Percentiles rank a stretch among this genome's conserved stretches.
These are phyloP conservation scores for Podospora pseudoanserina DNA, from an alignment of 495 filamentous ascomycete genomes.

Conservation along the genomic window DNA sequence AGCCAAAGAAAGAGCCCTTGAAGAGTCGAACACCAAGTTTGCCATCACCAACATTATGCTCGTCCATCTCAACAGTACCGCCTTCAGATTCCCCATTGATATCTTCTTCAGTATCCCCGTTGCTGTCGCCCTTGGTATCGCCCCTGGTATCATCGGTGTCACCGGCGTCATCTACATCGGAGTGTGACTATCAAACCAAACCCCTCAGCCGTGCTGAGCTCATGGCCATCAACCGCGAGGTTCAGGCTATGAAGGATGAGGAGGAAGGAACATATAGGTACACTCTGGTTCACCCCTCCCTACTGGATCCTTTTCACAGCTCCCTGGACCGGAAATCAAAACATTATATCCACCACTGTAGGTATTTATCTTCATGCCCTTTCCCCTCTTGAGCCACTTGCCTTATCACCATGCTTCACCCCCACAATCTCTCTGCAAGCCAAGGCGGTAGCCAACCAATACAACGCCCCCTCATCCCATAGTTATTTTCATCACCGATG, in stretches of 20 bases:
- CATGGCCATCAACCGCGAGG: conserved; percentile 4
- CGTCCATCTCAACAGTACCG: neutral
- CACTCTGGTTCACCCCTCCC: conserved; percentile 6
- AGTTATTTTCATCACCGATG: neutral
- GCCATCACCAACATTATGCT: neutral
- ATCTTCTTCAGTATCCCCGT: too few relatives aligned
- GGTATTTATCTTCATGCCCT: conserved; percentile 10
- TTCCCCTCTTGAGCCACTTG: neutral
- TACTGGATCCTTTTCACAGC: conserved; percentile 40
- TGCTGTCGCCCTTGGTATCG: too few relatives aligned
- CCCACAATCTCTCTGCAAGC: neutral
- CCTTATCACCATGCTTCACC: neutral
- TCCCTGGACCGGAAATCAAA: conserved; percentile 36
- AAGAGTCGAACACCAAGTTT: neutral
- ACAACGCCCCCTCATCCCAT: too few relatives aligned
- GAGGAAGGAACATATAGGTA: neutral
- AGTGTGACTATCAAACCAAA: conserved; percentile 12
- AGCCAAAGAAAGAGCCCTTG: neutral
- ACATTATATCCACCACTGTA: conserved; percentile 53
- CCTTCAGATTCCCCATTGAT: neutral
- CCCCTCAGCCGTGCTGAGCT: conserved; percentile 12
- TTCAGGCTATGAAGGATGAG: neutral
- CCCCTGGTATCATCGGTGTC: neutral
- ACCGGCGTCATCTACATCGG: neutral
- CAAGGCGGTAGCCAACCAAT: neutral